phyloP scores from a whole-genome alignment of 805 yeast genomes.

The Metschnikowia bowlesiae region DNA sequence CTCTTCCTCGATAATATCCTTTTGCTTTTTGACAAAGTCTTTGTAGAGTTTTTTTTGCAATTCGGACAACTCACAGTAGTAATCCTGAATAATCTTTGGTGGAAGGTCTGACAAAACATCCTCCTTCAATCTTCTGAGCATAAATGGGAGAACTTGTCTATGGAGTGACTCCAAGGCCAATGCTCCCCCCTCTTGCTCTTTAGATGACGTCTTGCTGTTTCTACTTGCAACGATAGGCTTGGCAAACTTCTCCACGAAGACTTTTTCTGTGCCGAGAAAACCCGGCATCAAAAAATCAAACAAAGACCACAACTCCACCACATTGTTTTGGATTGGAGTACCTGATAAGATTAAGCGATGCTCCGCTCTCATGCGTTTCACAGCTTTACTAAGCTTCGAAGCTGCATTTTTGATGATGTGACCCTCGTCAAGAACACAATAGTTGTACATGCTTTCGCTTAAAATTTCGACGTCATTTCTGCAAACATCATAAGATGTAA shows the following conservation, averaged over 20 bases:
- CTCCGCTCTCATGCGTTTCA: slow-evolving; percentile 75
- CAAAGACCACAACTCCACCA: slow-evolving; percentile 93
- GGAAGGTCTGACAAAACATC: slow-evolving; percentile 95
- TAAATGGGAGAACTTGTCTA: slow-evolving; percentile 93
- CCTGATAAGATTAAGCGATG: slow-evolving; percentile 92
- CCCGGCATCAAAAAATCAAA: slow-evolving; percentile 99
- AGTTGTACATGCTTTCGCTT: slow-evolving; percentile 66
- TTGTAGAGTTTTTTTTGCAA: slow-evolving; percentile 82
- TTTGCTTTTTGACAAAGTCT: slow-evolving; percentile 85
- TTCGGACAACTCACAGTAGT: slow-evolving; percentile 92
- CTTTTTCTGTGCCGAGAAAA: slow-evolving; percentile 89
- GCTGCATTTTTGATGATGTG: slow-evolving; percentile 91
- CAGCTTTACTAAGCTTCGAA: slow-evolving; percentile 85
- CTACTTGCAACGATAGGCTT: slow-evolving; percentile 95
- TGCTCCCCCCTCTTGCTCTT: slow-evolving; percentile 96
- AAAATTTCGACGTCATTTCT: slow-evolving; percentile 80
- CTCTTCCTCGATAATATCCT: slow-evolving; percentile 62
- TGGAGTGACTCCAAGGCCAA: slow-evolving; percentile 93
- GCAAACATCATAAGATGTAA: slow-evolving; percentile 94
- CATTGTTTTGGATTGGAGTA: slow-evolving; percentile 97
- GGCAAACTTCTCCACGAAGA: slow-evolving; percentile 93
- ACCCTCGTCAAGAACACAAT: slow-evolving; percentile 96
- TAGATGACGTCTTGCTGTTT: slow-evolving; percentile 80
- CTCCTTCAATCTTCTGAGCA: slow-evolving; percentile 92
- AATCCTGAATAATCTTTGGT: slow-evolving; percentile 97